Conservation (phyloP, 345 rosid species). For the rapeseed (Brassica napus) region DNA sequence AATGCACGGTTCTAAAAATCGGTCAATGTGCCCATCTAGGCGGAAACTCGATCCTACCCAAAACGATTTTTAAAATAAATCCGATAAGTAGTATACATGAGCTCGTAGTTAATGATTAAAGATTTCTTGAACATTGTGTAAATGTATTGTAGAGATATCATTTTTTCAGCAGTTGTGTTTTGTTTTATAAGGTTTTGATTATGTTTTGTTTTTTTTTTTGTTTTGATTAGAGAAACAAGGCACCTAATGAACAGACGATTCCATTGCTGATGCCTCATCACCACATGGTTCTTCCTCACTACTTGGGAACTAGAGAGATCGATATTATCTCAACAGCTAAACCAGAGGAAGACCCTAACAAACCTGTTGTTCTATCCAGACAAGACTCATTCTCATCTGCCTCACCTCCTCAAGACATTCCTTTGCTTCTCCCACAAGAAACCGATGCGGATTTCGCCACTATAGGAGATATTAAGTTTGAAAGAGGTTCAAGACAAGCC, state of each 20-base stretch:
- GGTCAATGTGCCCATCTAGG: too few species aligned
- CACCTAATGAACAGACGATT: slow-evolving; percentile 75
- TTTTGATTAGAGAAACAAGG: slow-evolving; percentile 73
- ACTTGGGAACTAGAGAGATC: slow-evolving; percentile 72
- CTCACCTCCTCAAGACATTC: slow-evolving; percentile 69
- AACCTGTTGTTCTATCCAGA: slow-evolving; percentile 40
- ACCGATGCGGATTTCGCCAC: slow-evolving; percentile 35
- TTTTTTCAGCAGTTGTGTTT: background rate
- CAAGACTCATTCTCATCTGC: slow-evolving; percentile 52
- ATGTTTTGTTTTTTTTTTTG: slow-evolving; percentile 10
- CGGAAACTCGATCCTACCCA: too few species aligned
- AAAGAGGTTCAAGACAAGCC: slow-evolving; percentile 20
- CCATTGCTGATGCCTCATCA: slow-evolving; percentile 93
- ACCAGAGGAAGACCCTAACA: slow-evolving; percentile 42
- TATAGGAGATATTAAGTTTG: background rate
- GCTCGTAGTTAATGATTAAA: too few species aligned
- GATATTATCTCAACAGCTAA: slow-evolving; percentile 40
- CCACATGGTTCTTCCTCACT: slow-evolving; percentile 96
- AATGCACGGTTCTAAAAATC: background rate
- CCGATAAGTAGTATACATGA: too few species aligned
- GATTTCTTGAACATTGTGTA: too few species aligned
- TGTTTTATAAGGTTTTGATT: background rate
- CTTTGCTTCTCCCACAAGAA: slow-evolving; percentile 89
- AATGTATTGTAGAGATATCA: too few species aligned
- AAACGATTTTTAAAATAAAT: too few species aligned